Evolutionary conservation across 495 filamentous ascomycete genomes (phyloP).

Genomic region (Xylaria bambusicola): DNA sequence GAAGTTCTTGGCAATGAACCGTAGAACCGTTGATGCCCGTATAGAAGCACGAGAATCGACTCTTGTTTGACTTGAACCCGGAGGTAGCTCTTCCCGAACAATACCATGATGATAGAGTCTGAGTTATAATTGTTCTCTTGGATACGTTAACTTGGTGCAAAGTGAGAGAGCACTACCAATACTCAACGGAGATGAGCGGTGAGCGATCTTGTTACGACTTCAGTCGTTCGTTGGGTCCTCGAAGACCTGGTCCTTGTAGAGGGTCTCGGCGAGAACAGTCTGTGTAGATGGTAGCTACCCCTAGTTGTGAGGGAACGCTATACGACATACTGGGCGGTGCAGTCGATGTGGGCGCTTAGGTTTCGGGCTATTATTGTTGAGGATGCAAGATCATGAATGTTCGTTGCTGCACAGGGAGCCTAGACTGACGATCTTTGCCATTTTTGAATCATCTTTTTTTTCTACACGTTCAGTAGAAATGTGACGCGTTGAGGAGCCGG

Average conservation of each 20-base stretch:
- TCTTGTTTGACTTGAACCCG: background rate
- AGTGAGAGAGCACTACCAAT: background rate
- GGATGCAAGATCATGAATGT: too few relatives aligned
- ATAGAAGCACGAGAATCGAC: background rate
- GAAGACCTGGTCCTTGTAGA: background rate
- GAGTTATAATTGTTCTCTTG: background rate
- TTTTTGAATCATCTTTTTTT: too few relatives aligned
- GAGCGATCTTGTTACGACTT: background rate
- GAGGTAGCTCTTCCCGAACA: background rate
- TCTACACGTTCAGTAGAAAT: too few relatives aligned
- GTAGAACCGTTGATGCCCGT: background rate
- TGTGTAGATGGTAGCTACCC: constrained; percentile 2
- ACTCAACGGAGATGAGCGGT: background rate
- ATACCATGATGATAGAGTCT: background rate
- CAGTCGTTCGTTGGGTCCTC: background rate
- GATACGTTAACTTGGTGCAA: background rate
- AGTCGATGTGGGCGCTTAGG: too few relatives aligned
- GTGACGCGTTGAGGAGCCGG: too few relatives aligned
- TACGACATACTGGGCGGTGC: too few relatives aligned
- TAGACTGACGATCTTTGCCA: too few relatives aligned
- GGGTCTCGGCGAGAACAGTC: constrained; percentile 1
- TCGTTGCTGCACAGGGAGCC: too few relatives aligned
- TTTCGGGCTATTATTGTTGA: too few relatives aligned
- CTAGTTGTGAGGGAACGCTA: background rate
- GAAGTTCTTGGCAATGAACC: background rate